Evolutionary conservation across 2,329 filamentous ascomycete species (phyloP).

Genomic region (Alternaria ventricosa): DNA sequence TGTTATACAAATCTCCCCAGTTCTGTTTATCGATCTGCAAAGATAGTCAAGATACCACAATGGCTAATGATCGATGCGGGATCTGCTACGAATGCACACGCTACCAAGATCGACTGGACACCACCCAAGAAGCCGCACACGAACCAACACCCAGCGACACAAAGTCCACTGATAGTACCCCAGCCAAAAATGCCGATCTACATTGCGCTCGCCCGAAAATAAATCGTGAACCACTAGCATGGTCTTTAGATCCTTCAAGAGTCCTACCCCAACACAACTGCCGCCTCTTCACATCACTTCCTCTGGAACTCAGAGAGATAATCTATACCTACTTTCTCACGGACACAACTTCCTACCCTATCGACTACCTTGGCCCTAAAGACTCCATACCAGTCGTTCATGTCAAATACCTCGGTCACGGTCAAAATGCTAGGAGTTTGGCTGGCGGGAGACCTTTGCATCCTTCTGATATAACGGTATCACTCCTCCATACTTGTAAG

Average conservation of each 20-base stretch:
- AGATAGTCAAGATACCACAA: background rate
- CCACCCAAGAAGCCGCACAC: background rate
- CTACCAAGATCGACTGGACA: background rate
- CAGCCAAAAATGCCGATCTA: background rate
- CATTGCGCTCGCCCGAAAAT: background rate
- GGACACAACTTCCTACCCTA: slow-evolving; percentile 7
- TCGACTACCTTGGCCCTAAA: background rate
- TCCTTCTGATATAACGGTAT: slow-evolving; percentile 12
- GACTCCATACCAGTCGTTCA: background rate
- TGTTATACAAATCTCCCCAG: background rate
- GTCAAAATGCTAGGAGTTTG: background rate
- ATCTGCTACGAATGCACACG: background rate
- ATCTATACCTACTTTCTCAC: slow-evolving; percentile 25
- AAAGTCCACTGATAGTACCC: background rate
- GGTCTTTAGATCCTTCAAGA: slow-evolving; percentile 11
- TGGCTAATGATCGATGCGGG: background rate
- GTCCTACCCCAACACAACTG: slow-evolving; percentile 12
- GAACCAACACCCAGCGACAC: background rate
- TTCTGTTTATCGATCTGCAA: background rate
- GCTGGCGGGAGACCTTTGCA: background rate
- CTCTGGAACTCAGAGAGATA: slow-evolving; percentile 25
- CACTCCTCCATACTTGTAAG: slow-evolving; percentile 24
- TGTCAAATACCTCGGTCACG: background rate
- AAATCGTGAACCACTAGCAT: slow-evolving; percentile 25
- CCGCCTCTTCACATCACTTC: slow-evolving; percentile 17